Evolutionary conservation across 805 yeast genomes (phyloP).

Genomic region (Crinitomyces ghanaensis): DNA sequence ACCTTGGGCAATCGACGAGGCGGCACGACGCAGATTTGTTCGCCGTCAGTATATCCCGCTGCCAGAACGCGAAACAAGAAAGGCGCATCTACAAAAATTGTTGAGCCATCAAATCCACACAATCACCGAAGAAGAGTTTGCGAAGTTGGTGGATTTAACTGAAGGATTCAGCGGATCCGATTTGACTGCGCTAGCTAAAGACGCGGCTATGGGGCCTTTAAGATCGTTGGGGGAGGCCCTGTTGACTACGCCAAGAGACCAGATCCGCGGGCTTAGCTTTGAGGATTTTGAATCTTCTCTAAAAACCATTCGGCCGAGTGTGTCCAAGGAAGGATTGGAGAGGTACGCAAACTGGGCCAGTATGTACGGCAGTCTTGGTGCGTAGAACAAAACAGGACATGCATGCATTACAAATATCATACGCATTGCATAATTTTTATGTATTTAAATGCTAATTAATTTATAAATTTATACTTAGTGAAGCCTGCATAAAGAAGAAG

Average conservation of each 20-base stretch:
- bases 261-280: conserved; percentile 63
- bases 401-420: too few species aligned
- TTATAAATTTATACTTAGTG: background rate
- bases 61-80: conserved; percentile 78
- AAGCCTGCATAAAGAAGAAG: background rate
- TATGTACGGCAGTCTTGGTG: conserved; percentile 81
- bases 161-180: conserved; percentile 89
- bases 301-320: conserved; percentile 76
- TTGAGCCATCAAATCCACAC: conserved; percentile 63
- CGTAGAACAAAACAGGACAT: too few species aligned
- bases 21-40: conserved; percentile 87
- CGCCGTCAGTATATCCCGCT: conserved; percentile 87
- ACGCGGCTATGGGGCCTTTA: conserved; percentile 96
- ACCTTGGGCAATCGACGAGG: conserved; percentile 97
- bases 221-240: conserved; percentile 81
- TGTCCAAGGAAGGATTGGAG: conserved; percentile 64
- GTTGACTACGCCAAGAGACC: conserved; percentile 53
- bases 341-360: conserved; percentile 85
- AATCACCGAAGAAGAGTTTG: conserved; percentile 50
- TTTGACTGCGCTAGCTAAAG: conserved; percentile 85
- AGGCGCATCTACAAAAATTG: conserved; percentile 56
- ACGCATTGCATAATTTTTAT: too few species aligned
- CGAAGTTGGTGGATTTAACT: conserved; percentile 50
- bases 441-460: too few species aligned
- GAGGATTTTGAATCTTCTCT: conserved; percentile 68